phyloP scores from a whole-genome alignment of 1,139 yeast genomes.

The Yamadazyma siamensis region DNA sequence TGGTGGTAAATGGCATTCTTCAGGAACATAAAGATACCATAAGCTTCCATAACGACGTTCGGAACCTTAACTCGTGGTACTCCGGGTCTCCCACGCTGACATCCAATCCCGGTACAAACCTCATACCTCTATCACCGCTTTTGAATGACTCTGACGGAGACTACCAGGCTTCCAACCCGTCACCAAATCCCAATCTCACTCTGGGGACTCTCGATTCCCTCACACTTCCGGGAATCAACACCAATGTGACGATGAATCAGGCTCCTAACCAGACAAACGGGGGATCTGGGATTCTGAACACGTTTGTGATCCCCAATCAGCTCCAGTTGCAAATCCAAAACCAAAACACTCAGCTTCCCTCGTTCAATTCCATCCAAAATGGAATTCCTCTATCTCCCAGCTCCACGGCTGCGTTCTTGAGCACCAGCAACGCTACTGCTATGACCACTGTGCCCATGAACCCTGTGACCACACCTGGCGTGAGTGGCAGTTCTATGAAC shows the following conservation, averaged over 20 bases:
- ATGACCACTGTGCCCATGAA: no score
- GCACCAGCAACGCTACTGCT: no score
- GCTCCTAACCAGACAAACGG: background rate
- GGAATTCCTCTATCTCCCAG: slow-evolving; percentile 26
- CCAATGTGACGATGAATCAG: slow-evolving; percentile 3
- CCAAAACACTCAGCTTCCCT: slow-evolving; percentile 34
- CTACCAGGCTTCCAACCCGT: slow-evolving; percentile 12
- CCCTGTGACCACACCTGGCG: no score
- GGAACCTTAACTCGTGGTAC: slow-evolving; percentile 8
- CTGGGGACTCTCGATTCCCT: slow-evolving; percentile 8
- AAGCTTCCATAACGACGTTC: slow-evolving; percentile 2
- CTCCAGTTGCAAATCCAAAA: slow-evolving; percentile 24
- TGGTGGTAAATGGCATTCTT: slow-evolving; percentile 8
- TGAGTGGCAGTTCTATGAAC: no score
- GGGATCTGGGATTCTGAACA: slow-evolving; percentile 1
- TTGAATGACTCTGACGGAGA: slow-evolving; percentile 32
- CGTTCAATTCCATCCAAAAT: slow-evolving; percentile 36
- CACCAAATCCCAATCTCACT: slow-evolving; percentile 5
- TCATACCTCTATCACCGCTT: slow-evolving; percentile 37
- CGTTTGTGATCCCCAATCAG: slow-evolving; percentile 15
- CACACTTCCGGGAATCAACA: slow-evolving; percentile 14
- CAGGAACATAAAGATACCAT: slow-evolving; percentile 11
- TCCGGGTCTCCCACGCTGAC: slow-evolving; percentile 9
- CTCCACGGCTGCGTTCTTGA: no score
- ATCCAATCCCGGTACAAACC: slow-evolving; percentile 15